Base-by-base conservation (phyloP, 73 alveolate genomes). In the Paramecium pentaurelia region DNA sequence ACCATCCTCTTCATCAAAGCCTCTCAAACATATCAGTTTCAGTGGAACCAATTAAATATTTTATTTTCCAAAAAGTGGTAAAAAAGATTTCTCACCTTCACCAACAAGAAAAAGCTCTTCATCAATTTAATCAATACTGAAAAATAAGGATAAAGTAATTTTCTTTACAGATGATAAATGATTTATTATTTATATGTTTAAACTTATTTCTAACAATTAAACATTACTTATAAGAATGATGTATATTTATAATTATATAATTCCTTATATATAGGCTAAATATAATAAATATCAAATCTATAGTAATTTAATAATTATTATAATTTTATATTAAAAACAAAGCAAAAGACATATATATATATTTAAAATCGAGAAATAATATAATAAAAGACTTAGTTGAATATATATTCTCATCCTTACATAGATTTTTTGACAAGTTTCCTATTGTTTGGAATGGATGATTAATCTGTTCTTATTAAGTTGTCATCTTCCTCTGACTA, bases 401-500 rank as follows among this genome's bases (percentile, higher is more conserved):
- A 54, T 54, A 54, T 18, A 16, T 54, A n/a, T 40, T 40, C 70
- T 54, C 70, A 54, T 54, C 12, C 70, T 54, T 54, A 54, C 70
- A 54, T 54, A 54, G 84, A 68, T 68, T 68, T 68, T 34, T 68
- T 68, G 40, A 68, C 84, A 20, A 68, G 84, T 68, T 68, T 68
- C 47, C 84, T 68, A 12, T 68, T 28, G 3, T 68, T 32, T 9
- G 70, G 70, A 54, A 54, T 18, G 22, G 70, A 54, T 54, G 49
- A 40, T 38, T 75, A 20, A 16, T 75, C 88, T 45, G 22, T 2
- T 40, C 20, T 45, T 3, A 11, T 37, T 3, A 14, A 75, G 20
- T 10, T 75, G 10, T 75, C 68, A n/a, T 75, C 88, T 37, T 75
- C 88, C 8, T 75, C 88, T 20, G 88, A 75, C 88, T 75, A 40